A percentile compares a stretch with the other conserved stretches of the same genome.
Evolutionary conservation across 164 flowering plant species (phyloP).

Genomic region (Cinnamomum chago): DNA sequence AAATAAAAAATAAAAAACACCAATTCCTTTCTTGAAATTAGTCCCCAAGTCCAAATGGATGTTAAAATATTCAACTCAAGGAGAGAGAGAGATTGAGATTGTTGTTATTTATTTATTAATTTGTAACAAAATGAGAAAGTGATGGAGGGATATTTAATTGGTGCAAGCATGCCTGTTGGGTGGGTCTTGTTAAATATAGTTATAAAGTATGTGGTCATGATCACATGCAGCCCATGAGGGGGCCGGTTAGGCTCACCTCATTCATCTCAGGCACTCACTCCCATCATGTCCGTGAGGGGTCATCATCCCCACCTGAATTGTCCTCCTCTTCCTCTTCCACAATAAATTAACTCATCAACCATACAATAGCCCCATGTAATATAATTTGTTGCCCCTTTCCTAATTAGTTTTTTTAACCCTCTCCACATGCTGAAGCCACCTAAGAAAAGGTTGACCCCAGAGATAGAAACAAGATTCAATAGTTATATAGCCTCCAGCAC

Average conservation of each 20-base stretch:
- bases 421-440: too few species aligned
- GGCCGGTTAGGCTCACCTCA: neutral
- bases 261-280: neutral
- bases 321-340: too few species aligned
- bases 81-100: neutral
- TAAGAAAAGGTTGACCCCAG: too few species aligned
- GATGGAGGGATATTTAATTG: neutral
- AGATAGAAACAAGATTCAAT: too few species aligned
- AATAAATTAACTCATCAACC: neutral
- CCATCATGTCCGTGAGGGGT: neutral
- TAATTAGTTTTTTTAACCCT: too few species aligned
- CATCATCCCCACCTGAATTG: neutral
- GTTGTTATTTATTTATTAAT: too few species aligned
- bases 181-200: neutral
- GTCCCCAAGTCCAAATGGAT: neutral
- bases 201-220: neutral
- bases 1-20: too few species aligned
- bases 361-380: too few species aligned
- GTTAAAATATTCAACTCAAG: too few species aligned
- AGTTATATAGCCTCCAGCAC: too few species aligned
- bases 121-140: neutral
- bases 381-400: too few species aligned
- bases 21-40: too few species aligned
- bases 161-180: neutral
- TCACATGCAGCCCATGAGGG: neutral